Evolutionary conservation across 306 rosid genomes (phyloP), one percentile per base, ranked within the genome.

Genomic region (Cucumis hystrix): DNA sequence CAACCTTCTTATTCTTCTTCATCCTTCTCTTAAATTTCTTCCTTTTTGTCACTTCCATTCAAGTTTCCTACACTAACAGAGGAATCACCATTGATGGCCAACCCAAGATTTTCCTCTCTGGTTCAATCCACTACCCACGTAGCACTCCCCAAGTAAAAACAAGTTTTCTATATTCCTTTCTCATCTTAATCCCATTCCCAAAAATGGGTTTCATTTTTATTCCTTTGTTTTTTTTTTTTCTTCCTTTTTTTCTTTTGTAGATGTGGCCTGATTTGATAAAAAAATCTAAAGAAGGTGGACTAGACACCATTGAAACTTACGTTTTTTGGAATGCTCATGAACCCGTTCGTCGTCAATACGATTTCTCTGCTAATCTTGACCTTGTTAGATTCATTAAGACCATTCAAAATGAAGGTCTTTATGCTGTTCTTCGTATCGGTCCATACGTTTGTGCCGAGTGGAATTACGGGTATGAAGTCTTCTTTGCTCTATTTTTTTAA

Each of bases 391-490:
- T 89, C 54, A 60, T 89, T 15, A 87, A 84, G 41, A 87, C 84
- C 11, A 56, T 89, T 72, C 91, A 89, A 78, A 84, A 84, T 0
- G 80, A 77, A 67, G 91, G 91, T 0, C 90, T 89, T 52, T 87
- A 85, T 52, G 69, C 82, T 4, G 86, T 89, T 79, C 91, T 87
- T 81, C 91, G 93, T 5, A 87, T 87, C 58, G 91, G 93, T n/a
- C 93, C 93, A 3, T 89, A 89, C 37, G 89, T 82, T 15, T 87
- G 93, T 68, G 90, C 87, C 0, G 91, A 89, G 67, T 89, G 89
- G 91, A 84, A 87, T n/a, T 89, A 87, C 17, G 91, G 91, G 89
- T 88, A 8, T 71, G 21, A 40, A 7, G 7, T 7, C 11, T 7
- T 49, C 1, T 6, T 13, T 51, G 0, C 56, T 51, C 54, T 15